Evolutionary conservation across 2,329 filamentous ascomycete genomes (phyloP), one percentile per base, ranked within the genome.

Genomic region (Talaromyces sp.): DNA sequence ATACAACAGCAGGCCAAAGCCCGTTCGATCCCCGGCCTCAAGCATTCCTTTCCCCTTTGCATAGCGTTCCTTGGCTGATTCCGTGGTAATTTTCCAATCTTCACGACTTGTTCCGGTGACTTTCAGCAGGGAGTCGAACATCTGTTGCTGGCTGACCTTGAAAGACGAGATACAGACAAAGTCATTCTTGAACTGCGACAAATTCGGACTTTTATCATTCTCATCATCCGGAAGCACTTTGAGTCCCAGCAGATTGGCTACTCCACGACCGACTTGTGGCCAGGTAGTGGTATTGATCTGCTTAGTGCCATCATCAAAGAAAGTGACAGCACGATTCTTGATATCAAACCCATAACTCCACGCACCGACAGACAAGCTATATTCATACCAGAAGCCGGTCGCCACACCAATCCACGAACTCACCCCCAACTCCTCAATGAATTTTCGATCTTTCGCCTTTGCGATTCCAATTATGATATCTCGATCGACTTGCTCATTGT

Each of bases 91-190:
- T 2, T 66, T 77, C 86, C 86, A 89, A 64, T 88, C 85, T 0
- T 69, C 71, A 37, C 85, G 81, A 1, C 72, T 80, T 0, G 80
- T 83, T 0, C 80, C 79, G 0, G 81, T 80, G 2, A 85, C 85
- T 0, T 80, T 79, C 63, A 85, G 77, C 8, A 86, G 70, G n/a
- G 79, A 80, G 37, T 81, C 79, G 57, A 89, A 77, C 74, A 89
- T 88, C 9, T 89, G 85, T 11, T 78, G 77, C 69, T 89, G 87
- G 59, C 72, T 83, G 61, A 85, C 64, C 10, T 73, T 69, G 73
- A 87, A 89, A 60, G 81, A 84, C 8, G 75, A 77, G 11, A 86
- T 63, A 63, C 78, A 82, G 2, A 86, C 66, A 0, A 65, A 63
- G 52, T 78, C 76, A 67, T 85, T 83, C 5, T 72, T 70, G 64